Conservation (phyloP, 2,329 filamentous ascomycete genomes). For the Paecilomyces sp. region DNA sequence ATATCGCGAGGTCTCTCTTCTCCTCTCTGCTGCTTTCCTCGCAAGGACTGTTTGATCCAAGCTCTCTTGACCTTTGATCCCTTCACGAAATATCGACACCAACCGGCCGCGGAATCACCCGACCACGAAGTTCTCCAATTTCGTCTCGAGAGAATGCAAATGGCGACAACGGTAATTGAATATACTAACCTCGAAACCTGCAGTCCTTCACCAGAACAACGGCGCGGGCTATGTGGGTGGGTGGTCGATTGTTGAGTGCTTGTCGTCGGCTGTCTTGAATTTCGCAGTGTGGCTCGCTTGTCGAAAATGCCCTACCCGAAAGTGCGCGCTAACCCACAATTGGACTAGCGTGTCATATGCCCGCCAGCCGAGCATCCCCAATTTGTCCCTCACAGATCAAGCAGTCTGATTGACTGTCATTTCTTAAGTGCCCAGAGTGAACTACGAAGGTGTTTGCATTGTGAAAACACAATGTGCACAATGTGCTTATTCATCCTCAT, state of each 20-base stretch:
- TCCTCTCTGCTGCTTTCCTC: neutral
- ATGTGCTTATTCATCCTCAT: neutral
- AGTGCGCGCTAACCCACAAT: conserved; percentile 19
- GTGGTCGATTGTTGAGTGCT: conserved; percentile 32
- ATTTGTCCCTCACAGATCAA: neutral
- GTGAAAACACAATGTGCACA: neutral
- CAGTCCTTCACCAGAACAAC: conserved; percentile 39
- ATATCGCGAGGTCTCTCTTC: neutral
- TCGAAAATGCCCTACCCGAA: conserved; percentile 33
- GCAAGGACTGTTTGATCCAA: neutral
- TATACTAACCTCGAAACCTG: conserved; percentile 37
- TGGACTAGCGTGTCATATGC: conserved; percentile 11
- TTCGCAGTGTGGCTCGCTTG: conserved; percentile 41
- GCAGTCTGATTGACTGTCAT: conserved; percentile 1
- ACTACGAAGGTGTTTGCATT: neutral
- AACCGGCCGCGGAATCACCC: conserved; percentile 6
- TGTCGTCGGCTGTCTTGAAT: conserved; percentile 34
- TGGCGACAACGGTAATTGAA: conserved; percentile 9
- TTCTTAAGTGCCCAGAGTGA: neutral
- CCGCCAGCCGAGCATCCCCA: neutral
- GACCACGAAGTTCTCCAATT: conserved; percentile 14
- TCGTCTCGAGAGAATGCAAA: conserved; percentile 10
- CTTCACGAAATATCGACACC: neutral
- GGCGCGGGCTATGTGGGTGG: conserved; percentile 33
- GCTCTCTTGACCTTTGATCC: neutral